Evolutionary conservation across 257 asterid genomes (phyloP).

Genomic region (Solanum bulbocastanum): DNA sequence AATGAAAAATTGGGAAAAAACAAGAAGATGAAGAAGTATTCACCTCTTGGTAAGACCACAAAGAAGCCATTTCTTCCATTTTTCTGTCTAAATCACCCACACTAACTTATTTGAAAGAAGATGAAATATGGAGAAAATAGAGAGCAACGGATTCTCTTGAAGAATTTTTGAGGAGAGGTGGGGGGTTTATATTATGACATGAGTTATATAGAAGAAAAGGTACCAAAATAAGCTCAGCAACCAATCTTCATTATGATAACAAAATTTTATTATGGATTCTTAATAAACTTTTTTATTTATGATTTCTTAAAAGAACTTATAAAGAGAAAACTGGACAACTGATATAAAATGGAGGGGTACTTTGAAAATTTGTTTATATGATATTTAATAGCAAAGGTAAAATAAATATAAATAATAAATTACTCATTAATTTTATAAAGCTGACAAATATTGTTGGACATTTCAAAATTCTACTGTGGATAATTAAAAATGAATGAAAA

Average conservation of each 20-base stretch:
- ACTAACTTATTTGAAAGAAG: background rate
- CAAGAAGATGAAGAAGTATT: background rate
- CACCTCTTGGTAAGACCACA: constrained; percentile 67
- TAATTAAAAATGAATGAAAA: no score
- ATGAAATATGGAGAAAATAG: background rate
- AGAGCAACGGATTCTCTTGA: background rate
- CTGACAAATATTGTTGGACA: no score
- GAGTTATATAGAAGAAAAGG: constrained; percentile 33
- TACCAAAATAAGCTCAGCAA: background rate
- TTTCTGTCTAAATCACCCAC: background rate
- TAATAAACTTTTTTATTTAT: background rate
- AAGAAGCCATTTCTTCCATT: constrained; percentile 57
- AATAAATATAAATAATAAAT: no score
- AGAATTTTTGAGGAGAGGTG: constrained; percentile 6
- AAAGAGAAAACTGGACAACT: background rate
- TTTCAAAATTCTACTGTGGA: no score
- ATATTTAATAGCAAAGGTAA: no score
- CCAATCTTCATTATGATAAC: constrained; percentile 16
- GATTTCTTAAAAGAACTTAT: no score
- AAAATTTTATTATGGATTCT: constrained; percentile 25
- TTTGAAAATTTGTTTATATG: no score
- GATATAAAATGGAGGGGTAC: background rate
- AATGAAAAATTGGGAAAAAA: background rate
- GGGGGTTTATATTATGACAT: constrained; percentile 3
- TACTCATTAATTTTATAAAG: no score